phyloP scores from a whole-genome alignment of 768 basidiomycete species.

The Russula sp. region DNA sequence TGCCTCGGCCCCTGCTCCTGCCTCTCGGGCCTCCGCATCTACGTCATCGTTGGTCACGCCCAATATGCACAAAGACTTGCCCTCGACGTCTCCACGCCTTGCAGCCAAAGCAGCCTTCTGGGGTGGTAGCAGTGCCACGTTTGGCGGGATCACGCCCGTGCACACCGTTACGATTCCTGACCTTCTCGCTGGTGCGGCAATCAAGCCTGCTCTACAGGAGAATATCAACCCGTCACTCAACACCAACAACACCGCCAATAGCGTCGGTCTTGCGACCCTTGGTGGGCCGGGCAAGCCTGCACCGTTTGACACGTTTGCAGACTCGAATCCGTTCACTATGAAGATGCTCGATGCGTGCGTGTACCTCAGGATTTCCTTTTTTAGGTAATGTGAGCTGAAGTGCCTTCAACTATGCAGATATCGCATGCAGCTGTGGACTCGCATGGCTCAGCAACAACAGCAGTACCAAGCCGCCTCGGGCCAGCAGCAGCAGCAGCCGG shows the following conservation, averaged over 20 bases:
- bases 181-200: slow-evolving; percentile 21
- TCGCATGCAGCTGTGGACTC: slow-evolving; percentile 89
- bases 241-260: slow-evolving; percentile 26
- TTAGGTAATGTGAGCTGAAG: background rate
- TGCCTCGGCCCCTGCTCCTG: slow-evolving; percentile 16
- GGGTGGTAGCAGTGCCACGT: slow-evolving; percentile 54
- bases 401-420: slow-evolving; percentile 34
- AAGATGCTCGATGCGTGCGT: slow-evolving; percentile 77
- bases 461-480: slow-evolving; percentile 43
- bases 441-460: slow-evolving; percentile 65
- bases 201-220: slow-evolving; percentile 43
- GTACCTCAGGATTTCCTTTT: slow-evolving; percentile 1
- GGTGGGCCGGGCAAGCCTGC: slow-evolving; percentile 30
- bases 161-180: slow-evolving; percentile 81
- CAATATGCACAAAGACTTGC: slow-evolving; percentile 73
- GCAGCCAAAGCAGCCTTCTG: slow-evolving; percentile 58
- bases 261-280: slow-evolving; percentile 29
- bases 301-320: slow-evolving; percentile 72
- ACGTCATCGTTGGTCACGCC: slow-evolving; percentile 39
- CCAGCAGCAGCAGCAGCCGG: slow-evolving; percentile 31
- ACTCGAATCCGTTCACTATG: slow-evolving; percentile 78
- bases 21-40: slow-evolving; percentile 23
- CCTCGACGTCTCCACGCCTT: slow-evolving; percentile 48
- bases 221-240: slow-evolving; percentile 77
- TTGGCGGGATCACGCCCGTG: slow-evolving; percentile 72